Conservation (phyloP, 176 grass and related monocot species). For the Aechmea fasciata region DNA sequence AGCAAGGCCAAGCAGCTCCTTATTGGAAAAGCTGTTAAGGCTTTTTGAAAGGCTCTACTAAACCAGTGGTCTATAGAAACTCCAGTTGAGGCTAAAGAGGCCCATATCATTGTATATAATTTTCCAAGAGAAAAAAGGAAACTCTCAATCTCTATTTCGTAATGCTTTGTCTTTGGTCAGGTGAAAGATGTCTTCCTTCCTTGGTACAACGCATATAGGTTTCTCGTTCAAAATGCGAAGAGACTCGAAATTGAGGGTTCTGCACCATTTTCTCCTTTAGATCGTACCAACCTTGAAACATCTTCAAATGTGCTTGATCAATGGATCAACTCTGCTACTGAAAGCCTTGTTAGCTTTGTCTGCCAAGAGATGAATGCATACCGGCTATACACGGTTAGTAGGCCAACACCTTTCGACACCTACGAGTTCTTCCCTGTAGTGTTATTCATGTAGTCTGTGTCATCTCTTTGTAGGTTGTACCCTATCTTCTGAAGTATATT, state of each 20-base stretch:
- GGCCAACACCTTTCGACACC: not conserved
- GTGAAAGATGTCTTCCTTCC: conserved; percentile 99
- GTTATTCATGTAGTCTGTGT: conserved; percentile 11
- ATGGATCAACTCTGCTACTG: conserved; percentile 96
- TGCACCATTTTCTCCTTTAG: conserved; percentile 51
- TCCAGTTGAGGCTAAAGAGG: too few species aligned
- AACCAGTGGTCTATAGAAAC: too few species aligned
- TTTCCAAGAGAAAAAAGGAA: too few species aligned
- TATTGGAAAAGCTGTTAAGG: too few species aligned
- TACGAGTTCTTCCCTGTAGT: too few species aligned
- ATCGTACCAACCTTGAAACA: conserved; percentile 48
- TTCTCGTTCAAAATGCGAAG: conserved; percentile 97
- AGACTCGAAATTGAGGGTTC: conserved; percentile 88
- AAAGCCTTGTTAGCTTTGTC: conserved; percentile 93
- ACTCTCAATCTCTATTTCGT: too few species aligned
- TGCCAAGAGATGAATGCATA: conserved; percentile 96
- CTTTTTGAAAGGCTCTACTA: too few species aligned
- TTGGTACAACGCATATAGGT: conserved; percentile 98
- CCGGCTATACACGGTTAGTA: conserved; percentile 71
- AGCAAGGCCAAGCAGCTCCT: too few species aligned
- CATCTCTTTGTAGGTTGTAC: conserved; percentile 60
- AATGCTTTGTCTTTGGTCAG: conserved; percentile 21
- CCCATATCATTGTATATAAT: too few species aligned
- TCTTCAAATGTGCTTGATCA: conserved; percentile 96
- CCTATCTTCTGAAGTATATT: conserved; percentile 90